A percentile compares a stretch with the other conserved stretches of the same genome.
Evolutionary conservation across 768 basidiomycete species (phyloP).

Genomic region (Gyrodon lividus): DNA sequence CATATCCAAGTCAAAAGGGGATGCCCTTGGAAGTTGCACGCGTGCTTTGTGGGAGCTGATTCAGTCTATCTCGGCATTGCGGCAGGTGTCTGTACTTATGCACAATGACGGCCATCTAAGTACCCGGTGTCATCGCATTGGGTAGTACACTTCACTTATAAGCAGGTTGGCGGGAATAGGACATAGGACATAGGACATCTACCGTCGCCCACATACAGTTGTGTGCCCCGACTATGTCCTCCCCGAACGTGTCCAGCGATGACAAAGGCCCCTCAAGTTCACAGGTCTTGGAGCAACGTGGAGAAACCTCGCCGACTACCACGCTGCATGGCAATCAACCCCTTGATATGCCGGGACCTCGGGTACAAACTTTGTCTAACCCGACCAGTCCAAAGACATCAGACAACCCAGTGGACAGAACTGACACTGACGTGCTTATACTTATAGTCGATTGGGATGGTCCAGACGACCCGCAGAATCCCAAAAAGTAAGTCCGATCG

Average conservation of each 20-base stretch:
- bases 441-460: slow-evolving; percentile 63
- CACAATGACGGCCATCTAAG: too few relatives aligned
- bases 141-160: too few relatives aligned
- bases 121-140: too few relatives aligned
- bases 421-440: not conserved
- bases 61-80: too few relatives aligned
- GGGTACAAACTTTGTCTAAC: not conserved
- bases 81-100: too few relatives aligned
- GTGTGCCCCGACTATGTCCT: too few relatives aligned
- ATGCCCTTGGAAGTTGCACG: too few relatives aligned
- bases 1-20: too few relatives aligned
- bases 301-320: slow-evolving; percentile 4
- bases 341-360: not conserved
- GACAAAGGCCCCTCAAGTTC: not conserved
- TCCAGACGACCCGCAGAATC: slow-evolving; percentile 55
- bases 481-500: slow-evolving; percentile 46
- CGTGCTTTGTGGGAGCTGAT: too few relatives aligned
- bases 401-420: not conserved
- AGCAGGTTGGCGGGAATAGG: too few relatives aligned
- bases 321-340: slow-evolving; percentile 9
- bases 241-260: not conserved
- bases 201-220: too few relatives aligned
- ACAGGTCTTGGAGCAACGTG: not conserved
- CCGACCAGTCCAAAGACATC: not conserved
- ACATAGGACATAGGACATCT: too few relatives aligned